phyloP scores from a whole-genome alignment of 2,329 filamentous ascomycete species.

The Exophiala viscosa region DNA sequence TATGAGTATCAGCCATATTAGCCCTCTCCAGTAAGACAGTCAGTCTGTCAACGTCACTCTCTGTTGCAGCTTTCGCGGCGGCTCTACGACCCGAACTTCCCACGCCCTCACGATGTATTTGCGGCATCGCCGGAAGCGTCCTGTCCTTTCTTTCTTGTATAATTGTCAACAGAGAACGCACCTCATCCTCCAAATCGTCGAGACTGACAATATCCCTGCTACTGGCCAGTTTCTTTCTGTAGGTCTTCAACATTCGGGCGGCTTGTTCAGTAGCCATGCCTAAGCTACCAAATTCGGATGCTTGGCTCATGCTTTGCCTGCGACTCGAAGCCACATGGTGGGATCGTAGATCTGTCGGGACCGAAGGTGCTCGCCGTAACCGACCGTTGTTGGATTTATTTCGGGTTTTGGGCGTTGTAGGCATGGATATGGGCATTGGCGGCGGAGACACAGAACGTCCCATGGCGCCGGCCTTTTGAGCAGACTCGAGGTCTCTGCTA shows the following conservation, averaged over 20 bases:
- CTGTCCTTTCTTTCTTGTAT: slow-evolving; percentile 37
- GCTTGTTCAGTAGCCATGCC: slow-evolving; percentile 55
- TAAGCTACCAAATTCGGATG: slow-evolving; percentile 46
- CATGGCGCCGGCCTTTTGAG: neutral
- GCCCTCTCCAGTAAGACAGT: slow-evolving; percentile 16
- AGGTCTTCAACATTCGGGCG: slow-evolving; percentile 55
- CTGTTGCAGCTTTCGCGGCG: slow-evolving; percentile 13
- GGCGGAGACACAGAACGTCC: slow-evolving; percentile 26
- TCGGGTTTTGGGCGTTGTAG: slow-evolving; percentile 30
- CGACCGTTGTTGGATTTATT: slow-evolving; percentile 38
- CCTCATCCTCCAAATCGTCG: slow-evolving; percentile 56
- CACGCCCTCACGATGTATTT: neutral
- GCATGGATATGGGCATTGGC: slow-evolving; percentile 8
- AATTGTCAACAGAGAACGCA: slow-evolving; percentile 46
- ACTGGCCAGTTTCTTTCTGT: slow-evolving; percentile 52
- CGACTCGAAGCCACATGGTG: slow-evolving; percentile 39
- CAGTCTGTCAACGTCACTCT: slow-evolving; percentile 19
- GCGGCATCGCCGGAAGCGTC: neutral
- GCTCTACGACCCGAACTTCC: neutral
- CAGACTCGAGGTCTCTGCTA: slow-evolving; percentile 6
- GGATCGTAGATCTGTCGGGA: slow-evolving; percentile 49
- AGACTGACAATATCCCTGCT: slow-evolving; percentile 46
- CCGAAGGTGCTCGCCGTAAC: slow-evolving; percentile 32
- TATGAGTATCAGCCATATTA: slow-evolving; percentile 12
- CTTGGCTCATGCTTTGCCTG: slow-evolving; percentile 25